phyloP scores from a whole-genome alignment of 2,329 filamentous ascomycete genomes.

The Arthroderma sp. region DNA sequence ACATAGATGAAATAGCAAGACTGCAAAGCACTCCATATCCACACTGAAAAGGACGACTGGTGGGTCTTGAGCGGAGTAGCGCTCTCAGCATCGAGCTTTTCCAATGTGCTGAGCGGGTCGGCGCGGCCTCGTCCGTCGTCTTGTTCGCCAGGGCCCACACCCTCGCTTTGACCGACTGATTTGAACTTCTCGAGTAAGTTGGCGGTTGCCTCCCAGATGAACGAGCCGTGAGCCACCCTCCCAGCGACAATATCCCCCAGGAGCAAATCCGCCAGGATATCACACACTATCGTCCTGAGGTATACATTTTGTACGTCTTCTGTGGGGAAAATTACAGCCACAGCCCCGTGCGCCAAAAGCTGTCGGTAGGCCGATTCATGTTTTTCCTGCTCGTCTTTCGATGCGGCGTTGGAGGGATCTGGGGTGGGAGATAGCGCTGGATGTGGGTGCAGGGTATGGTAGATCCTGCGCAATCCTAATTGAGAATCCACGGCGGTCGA shows the following conservation, averaged over 20 bases:
- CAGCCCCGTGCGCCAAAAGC: constrained; percentile 66
- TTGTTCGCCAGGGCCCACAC: constrained; percentile 20
- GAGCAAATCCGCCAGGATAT: constrained; percentile 82
- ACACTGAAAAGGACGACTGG: constrained; percentile 37
- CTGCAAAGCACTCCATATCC: constrained; percentile 25
- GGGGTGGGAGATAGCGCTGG: constrained; percentile 70
- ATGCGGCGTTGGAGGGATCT: constrained; percentile 36
- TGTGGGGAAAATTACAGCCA: constrained; percentile 75
- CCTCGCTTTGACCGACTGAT: constrained; percentile 14
- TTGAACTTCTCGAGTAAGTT: constrained; percentile 47
- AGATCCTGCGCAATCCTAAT: constrained; percentile 53
- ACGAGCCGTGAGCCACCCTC: constrained; percentile 74
- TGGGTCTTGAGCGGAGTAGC: background rate
- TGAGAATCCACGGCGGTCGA: constrained; percentile 46
- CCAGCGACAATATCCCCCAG: constrained; percentile 68
- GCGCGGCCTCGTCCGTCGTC: constrained; percentile 3
- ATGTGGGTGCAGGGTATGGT: constrained; percentile 72
- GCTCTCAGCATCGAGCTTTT: background rate
- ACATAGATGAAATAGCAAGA: constrained; percentile 41
- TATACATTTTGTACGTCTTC: constrained; percentile 85
- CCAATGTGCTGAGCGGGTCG: constrained; percentile 1
- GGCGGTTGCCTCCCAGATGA: constrained; percentile 71
- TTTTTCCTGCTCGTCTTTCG: constrained; percentile 48
- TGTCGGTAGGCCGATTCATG: constrained; percentile 80
- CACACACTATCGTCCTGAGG: constrained; percentile 66